These are phyloP conservation scores for Aspergillus fischeri DNA, from an alignment of 2,329 filamentous ascomycete genomes.

Conservation along the genomic window DNA sequence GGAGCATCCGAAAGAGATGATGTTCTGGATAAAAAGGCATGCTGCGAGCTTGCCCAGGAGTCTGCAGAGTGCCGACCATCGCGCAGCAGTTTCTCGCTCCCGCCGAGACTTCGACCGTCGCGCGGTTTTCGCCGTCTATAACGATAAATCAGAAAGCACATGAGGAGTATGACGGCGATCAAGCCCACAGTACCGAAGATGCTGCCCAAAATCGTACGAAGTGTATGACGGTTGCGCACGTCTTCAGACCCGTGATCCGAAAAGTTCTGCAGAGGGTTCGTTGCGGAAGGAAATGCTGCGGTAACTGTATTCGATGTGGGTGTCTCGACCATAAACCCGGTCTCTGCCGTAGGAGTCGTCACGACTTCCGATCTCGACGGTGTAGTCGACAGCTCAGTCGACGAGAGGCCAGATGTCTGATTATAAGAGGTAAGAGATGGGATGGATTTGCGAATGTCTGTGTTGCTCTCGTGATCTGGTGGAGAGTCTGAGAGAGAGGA, in stretches of 20 bases:
- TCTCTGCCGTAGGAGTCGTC: neutral
- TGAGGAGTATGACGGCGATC: conserved; percentile 20
- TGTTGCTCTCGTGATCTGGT: neutral
- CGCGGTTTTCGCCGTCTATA: conserved; percentile 15
- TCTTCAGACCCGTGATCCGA: conserved; percentile 1
- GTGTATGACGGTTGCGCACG: neutral
- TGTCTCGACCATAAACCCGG: neutral
- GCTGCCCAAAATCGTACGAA: conserved; percentile 26
- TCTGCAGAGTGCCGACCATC: conserved; percentile 10
- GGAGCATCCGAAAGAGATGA: conserved; percentile 9
- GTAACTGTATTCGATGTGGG: conserved; percentile 1
- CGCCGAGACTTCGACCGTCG: conserved; percentile 4
- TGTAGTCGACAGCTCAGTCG: neutral
- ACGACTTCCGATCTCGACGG: neutral
- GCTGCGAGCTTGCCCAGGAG: conserved; percentile 15
- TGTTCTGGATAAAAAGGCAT: conserved; percentile 8
- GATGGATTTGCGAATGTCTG: neutral
- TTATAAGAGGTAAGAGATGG: neutral
- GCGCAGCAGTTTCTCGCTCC: conserved; percentile 17
- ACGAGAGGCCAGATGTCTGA: neutral
- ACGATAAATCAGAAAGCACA: conserved; percentile 20
- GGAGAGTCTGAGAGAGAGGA: neutral
- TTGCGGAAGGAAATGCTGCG: conserved; percentile 1
- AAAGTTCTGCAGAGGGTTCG: neutral
- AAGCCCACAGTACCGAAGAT: conserved; percentile 24